Evolutionary conservation across 176 grass and related monocot species (phyloP), one percentile per base, ranked within the genome.

Genomic region (Puya raimondii): DNA sequence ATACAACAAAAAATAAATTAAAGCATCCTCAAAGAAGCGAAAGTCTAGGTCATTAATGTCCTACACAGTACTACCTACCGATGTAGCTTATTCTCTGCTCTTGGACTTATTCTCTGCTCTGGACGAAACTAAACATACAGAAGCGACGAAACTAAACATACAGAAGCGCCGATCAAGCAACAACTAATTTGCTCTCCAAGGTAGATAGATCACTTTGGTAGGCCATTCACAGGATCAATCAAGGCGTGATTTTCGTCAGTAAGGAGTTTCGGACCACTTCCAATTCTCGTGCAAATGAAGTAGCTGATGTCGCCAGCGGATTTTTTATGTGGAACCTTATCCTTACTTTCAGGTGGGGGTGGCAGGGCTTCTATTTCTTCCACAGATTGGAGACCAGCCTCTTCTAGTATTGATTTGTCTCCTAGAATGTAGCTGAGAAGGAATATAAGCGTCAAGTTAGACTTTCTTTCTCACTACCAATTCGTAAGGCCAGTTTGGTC

Each of bases 351-450:
- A 25, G 63, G 61, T 63, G 94, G 89, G 26, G 54, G 73, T 54
- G 82, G 77, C 23, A 97, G 82, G 67, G 80, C 80, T 53, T 90
- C 80, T 0, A 97, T 54, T 59, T 92, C 89, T 61, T 87, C 72
- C 49, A 90, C 51, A 12, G 88, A 92, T 64, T 82, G 80, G 71
- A 92, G 11, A 77, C 84, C 86, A 6, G 86, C 86, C 4, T 82
- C 82, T 12, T 77, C 59, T 63, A 97, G 64, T 72, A 92, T 92
- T 0, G 94, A 90, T 81, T 92, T 97, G 59, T 97, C 94, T 1
- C 94, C 94, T 65, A 92, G 70, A 70, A 92, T 72, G 80, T 90
- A 92, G 80, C 94, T 97, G 83, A 48, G 69, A 70, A 51, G 12
- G 21, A 61, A 61, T 18, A 21, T 59, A 61, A 10, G 21, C 56